Base-by-base conservation (phyloP, 1,139 yeast species). In the Spathaspora sp. region DNA sequence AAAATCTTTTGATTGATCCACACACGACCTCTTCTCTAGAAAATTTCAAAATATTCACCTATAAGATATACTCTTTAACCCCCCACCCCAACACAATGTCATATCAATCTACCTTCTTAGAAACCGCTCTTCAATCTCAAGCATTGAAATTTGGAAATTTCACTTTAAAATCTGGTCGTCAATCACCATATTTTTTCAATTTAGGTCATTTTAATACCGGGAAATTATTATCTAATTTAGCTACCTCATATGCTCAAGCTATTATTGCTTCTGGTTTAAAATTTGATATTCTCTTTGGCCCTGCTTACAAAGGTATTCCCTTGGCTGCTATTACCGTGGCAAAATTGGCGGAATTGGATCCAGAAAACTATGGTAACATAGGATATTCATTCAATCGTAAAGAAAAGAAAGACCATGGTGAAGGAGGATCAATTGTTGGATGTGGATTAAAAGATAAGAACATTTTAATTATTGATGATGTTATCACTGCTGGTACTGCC, bases 401-500 rank as follows among this genome's bases (percentile, higher is more conserved):
- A 72, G 99, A 93, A 68, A 89, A 87, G 77, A 93, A 93, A 70
- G 97, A 91, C 60, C 99, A 93, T 65, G 99, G 99, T 46, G 99
- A 93, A 72, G 99, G 99, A 52, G 99, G 99, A 15, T 80, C 81
- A 49, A 88, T 93, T 59, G 99, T 93, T 37, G 99, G 99, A 29
- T 82, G 89, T 40, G 68, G 81, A 3, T 77, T 93, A 57, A 76
- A 78, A 51, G 87, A 80, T 47, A 86, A 90, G 66, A 78, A 76
- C 51, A 81, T 90, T 29, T 74, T 93, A 59, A 86, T 93, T 58
- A 89, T 93, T 54, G 99, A 93, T 67, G 99, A 93, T 60, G 98
- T 93, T 43, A 91, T 93, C 83, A 93, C 98, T 50, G 98, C 99
- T 2, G 99, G 99, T 37, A 93, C 98, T 49, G 99, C 99, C 45